These are phyloP conservation scores for Sequoiadendron giganteum DNA, from an alignment of 75 land plant species.

Conservation along the genomic window DNA sequence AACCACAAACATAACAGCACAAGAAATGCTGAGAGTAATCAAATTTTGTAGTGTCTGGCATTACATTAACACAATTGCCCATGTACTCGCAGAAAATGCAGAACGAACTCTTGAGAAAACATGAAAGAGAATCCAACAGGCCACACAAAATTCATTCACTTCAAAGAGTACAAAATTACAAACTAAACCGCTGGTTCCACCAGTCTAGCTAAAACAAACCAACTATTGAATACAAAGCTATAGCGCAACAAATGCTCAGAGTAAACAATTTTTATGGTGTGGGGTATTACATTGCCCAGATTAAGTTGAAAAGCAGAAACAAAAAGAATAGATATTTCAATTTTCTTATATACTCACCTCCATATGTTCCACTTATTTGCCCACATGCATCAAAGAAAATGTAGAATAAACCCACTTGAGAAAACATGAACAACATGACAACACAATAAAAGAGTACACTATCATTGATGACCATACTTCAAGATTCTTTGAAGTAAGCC, in stretches of 20 bases:
- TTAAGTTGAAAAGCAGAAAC: not conserved
- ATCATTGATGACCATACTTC: not conserved
- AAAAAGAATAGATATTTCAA: not conserved
- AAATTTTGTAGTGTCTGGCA: too few relatives aligned
- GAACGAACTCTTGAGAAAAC: too few relatives aligned
- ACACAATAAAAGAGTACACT: conserved; percentile 2
- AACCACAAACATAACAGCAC: too few relatives aligned
- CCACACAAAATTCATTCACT: not conserved
- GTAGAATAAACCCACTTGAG: not conserved
- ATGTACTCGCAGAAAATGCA: too few relatives aligned
- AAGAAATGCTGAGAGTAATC: too few relatives aligned
- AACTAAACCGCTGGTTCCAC: not conserved
- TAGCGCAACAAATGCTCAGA: not conserved
- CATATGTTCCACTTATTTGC: not conserved
- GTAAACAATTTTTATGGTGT: not conserved
- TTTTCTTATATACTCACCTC: not conserved
- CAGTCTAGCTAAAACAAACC: not conserved
- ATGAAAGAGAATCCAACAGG: not conserved
- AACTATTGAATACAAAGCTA: not conserved
- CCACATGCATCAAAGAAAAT: not conserved
- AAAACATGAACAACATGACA: not conserved
- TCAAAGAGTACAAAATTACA: not conserved
- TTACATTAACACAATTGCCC: too few relatives aligned
- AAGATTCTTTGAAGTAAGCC: not conserved
- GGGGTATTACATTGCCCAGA: not conserved